Evolutionary conservation across 2,329 filamentous ascomycete species (phyloP), one percentile per base, ranked within the genome.

Genomic region (Penicillium aurantiogriseum): DNA sequence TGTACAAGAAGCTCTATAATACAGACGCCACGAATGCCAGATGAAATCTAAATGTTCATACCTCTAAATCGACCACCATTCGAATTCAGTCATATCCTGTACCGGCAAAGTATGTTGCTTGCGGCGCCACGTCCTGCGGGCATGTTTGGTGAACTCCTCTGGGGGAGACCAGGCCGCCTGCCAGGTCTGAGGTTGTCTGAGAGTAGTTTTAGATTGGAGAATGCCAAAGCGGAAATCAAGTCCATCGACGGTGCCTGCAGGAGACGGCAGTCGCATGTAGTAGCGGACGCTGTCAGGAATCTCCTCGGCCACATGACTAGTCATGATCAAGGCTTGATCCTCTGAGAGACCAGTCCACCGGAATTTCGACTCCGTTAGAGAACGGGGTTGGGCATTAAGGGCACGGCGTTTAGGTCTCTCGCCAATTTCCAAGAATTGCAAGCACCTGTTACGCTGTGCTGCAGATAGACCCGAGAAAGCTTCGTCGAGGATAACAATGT

Each of bases 251-350:
- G 67, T 66, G 7, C 55, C 65, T 4, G 43, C 25, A 19, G 64
- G 67, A 6, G 71, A 73, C 2, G 93, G 92, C 31, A 97, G 78
- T 71, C 90, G 92, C 50, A 97, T 80, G 88, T 90, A 97, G 70
- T 95, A 86, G 46, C 91, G 79, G 25, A 97, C 84, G 63, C 87
- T 88, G 49, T 88, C 87, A 0, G 94, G 94, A 10, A 97, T 89
- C 74, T 99, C 94, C 67, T 96, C 92, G 61, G 87, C 87, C 59
- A 93, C 82, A 76, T 99, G 94, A 60, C 91, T 94, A 58, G 97
- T 93, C 62, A 92, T 91, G n/a, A 97, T 83, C 53, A 99, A 77
- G 0, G 92, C 92, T 75, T 97, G 93, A 23, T 85, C 74, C 0
- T 85, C 79, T 2, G 81, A 81, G 55, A 97, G 74, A 0, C 91